Percentiles rank a stretch among this genome's conserved stretches.
phyloP scores from a whole-genome alignment of 2,329 filamentous ascomycete genomes.

The Ustilaginoidea virens region DNA sequence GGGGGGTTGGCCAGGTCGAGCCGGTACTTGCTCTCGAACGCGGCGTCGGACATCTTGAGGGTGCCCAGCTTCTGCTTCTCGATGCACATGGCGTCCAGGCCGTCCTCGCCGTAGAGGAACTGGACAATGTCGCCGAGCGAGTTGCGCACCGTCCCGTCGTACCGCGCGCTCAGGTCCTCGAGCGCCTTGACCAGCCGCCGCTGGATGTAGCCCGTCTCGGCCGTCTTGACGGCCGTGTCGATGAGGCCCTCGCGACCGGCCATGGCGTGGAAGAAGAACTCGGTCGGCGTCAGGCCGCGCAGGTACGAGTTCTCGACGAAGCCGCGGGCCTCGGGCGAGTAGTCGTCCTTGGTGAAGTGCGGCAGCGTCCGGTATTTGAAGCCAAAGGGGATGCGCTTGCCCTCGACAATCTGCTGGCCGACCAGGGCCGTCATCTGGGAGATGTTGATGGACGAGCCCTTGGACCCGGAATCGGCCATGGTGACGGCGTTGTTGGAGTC shows the following conservation, averaged over 20 bases:
- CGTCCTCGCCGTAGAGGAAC: slow-evolving; percentile 95
- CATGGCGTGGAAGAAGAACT: slow-evolving; percentile 99
- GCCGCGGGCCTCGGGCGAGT: slow-evolving; percentile 88
- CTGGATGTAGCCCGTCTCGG: slow-evolving; percentile 98
- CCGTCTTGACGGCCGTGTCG: slow-evolving; percentile 98
- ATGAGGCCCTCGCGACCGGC: slow-evolving; percentile 99
- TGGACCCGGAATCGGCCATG: slow-evolving; percentile 93
- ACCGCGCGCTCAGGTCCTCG: slow-evolving; percentile 94
- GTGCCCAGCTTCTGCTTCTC: slow-evolving; percentile 85
- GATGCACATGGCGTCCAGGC: slow-evolving; percentile 82
- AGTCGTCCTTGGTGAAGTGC: slow-evolving; percentile 98
- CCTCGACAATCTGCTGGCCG: slow-evolving; percentile 95
- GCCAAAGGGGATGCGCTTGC: slow-evolving; percentile 95
- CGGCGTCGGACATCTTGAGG: slow-evolving; percentile 61
- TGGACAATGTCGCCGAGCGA: slow-evolving; percentile 93
- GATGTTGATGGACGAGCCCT: slow-evolving; percentile 98
- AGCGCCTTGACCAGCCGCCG: slow-evolving; percentile 95
- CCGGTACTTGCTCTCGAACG: slow-evolving; percentile 69
- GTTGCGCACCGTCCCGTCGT: slow-evolving; percentile 93
- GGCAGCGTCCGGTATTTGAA: slow-evolving; percentile 97
- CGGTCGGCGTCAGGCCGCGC: slow-evolving; percentile 81
- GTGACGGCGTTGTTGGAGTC: slow-evolving; percentile 92
- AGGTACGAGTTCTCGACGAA: slow-evolving; percentile 99
- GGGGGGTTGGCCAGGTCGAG: slow-evolving; percentile 50
- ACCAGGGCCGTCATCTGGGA: slow-evolving; percentile 98